Percentiles rank a stretch among this genome's conserved stretches.
Conservation (phyloP, 176 grass and related monocot species). For the Thalia dealbata region DNA sequence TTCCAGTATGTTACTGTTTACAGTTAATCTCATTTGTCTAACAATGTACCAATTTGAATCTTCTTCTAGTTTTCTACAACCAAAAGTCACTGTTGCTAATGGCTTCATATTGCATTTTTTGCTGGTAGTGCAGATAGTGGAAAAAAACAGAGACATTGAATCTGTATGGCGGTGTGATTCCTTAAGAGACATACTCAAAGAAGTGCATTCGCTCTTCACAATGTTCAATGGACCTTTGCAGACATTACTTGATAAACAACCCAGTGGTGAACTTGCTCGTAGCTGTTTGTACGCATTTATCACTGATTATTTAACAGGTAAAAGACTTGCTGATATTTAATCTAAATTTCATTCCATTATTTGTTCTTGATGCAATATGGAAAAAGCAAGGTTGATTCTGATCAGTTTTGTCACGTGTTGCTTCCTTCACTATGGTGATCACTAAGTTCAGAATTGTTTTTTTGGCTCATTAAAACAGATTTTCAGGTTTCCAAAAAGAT, state of each 20-base stretch:
- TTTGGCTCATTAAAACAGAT: constrained; percentile 34
- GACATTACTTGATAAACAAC: constrained; percentile 74
- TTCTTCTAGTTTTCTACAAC: background rate
- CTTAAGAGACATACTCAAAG: constrained; percentile 66
- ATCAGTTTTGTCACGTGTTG: background rate
- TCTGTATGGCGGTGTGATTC: constrained; percentile 50
- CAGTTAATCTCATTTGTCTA: background rate
- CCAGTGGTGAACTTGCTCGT: constrained; percentile 73
- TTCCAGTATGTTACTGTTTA: background rate
- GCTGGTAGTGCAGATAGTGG: constrained; percentile 49
- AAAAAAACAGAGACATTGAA: constrained; percentile 71
- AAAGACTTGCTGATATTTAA: background rate
- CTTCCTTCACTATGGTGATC: background rate
- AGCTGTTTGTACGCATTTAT: constrained; percentile 67
- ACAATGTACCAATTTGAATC: background rate
- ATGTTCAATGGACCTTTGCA: constrained; percentile 77
- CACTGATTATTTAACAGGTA: constrained; percentile 87
- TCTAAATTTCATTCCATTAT: background rate
- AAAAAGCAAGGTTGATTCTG: background rate
- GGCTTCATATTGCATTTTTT: background rate
- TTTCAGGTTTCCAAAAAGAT: constrained; percentile 68
- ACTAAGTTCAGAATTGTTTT: background rate
- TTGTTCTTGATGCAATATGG: background rate
- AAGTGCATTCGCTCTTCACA: constrained; percentile 74
- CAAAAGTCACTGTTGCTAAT: background rate